A percentile compares a stretch with the other conserved stretches of the same genome.
These are phyloP conservation scores for Corymbia citriodora DNA, from an alignment of 441 rosid genomes.

Conservation along the genomic window DNA sequence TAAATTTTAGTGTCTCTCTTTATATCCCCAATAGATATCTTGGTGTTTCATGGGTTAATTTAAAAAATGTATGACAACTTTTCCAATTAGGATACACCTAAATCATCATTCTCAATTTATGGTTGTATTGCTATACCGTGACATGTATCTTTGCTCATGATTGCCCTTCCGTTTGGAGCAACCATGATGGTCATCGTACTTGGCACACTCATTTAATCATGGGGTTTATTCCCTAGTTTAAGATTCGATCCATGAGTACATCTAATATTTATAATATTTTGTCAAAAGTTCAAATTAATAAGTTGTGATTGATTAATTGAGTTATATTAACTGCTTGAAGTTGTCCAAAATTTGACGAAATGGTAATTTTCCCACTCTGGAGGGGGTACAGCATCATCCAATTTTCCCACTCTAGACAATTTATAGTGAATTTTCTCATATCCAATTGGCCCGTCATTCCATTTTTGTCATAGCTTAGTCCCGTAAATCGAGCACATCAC, in stretches of 20 bases:
- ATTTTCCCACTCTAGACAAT: not conserved
- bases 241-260: not conserved
- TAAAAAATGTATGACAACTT: not conserved
- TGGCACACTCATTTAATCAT: not conserved
- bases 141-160: not conserved
- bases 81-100: not conserved
- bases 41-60: not conserved
- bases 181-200: no score
- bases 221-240: not conserved
- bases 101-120: not conserved
- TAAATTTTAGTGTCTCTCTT: not conserved
- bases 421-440: not conserved
- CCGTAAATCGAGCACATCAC: not conserved
- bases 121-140: not conserved
- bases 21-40: not conserved
- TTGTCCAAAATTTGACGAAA: not conserved
- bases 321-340: not conserved
- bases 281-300: not conserved
- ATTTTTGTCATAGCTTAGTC: not conserved
- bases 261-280: not conserved
- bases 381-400: not conserved
- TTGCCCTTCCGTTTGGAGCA: not conserved
- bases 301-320: fast-evolving
- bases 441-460: not conserved
- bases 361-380: not conserved